A percentile compares a stretch with the other conserved stretches of the same genome.
These are phyloP conservation scores for Besnoitia besnoiti DNA, from an alignment of 169 alveolate species.

Conservation along the genomic window DNA sequence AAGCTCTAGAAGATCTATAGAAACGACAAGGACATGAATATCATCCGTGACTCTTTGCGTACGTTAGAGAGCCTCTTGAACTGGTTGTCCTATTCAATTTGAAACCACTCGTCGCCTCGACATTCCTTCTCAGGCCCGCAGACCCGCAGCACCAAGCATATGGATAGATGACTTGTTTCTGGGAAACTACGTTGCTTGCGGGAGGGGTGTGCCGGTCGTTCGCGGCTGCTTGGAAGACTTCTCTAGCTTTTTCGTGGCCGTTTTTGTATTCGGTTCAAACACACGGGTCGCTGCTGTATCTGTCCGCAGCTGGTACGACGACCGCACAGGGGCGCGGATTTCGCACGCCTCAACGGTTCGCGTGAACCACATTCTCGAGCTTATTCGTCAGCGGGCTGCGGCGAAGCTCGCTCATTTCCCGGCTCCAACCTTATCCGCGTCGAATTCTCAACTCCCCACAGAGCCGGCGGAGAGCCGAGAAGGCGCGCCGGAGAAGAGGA, in stretches of 20 bases:
- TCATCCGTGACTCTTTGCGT: too few relatives aligned
- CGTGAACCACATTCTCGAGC: slow-evolving; percentile 64
- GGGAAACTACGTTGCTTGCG: neutral
- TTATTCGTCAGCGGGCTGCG: slow-evolving; percentile 65
- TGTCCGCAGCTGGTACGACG: slow-evolving; percentile 66
- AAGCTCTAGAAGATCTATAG: too few relatives aligned
- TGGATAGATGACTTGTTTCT: neutral
- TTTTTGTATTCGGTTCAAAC: neutral
- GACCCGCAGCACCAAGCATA: too few relatives aligned
- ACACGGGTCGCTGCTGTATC: neutral
- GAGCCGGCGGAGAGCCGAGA: neutral
- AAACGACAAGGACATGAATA: too few relatives aligned
- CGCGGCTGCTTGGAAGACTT: neutral
- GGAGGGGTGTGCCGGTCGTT: slow-evolving; percentile 19
- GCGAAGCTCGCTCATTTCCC: slow-evolving; percentile 65
- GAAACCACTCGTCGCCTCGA: too few relatives aligned
- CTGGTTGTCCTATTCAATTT: too few relatives aligned
- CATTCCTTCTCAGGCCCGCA: too few relatives aligned
- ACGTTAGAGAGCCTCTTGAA: too few relatives aligned
- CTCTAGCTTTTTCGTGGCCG: neutral
- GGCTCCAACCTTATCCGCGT: neutral
- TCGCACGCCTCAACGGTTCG: slow-evolving; percentile 49
- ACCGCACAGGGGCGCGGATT: slow-evolving; percentile 51
- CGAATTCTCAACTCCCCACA: neutral
- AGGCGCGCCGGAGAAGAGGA: neutral